Conservation (phyloP, 768 basidiomycete species). For the Collybiopsis confluens region DNA sequence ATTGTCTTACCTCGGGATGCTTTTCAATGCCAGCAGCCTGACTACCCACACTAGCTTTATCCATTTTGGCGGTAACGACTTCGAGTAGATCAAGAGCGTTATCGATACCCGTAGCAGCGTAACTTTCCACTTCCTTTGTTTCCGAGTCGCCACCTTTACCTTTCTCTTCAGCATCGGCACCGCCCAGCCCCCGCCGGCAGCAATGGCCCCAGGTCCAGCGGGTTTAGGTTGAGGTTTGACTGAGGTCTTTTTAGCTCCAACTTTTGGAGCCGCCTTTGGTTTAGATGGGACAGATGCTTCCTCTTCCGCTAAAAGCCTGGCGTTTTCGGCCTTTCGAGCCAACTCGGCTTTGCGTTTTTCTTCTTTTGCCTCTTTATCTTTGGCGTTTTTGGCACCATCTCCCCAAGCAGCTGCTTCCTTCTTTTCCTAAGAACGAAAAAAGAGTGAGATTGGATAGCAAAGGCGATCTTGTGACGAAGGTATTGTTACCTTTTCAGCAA, state of each 20-base stretch:
- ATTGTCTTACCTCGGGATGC: constrained; percentile 78
- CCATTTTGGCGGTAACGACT: constrained; percentile 86
- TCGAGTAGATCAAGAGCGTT: constrained; percentile 86
- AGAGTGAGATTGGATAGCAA: neutral
- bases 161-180: constrained; percentile 17
- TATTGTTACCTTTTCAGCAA: constrained; percentile 51
- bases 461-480: neutral
- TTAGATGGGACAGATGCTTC: constrained; percentile 60
- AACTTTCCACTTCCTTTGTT: constrained; percentile 54
- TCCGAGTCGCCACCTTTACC: constrained; percentile 26
- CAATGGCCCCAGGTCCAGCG: constrained; percentile 82
- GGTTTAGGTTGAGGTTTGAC: constrained; percentile 44
- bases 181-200: constrained; percentile 59
- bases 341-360: constrained; percentile 78
- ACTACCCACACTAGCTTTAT: constrained; percentile 86
- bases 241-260: constrained; percentile 42
- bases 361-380: constrained; percentile 72
- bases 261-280: constrained; percentile 61
- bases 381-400: constrained; percentile 54
- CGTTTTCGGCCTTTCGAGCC: constrained; percentile 83
- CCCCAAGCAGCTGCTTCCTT: constrained; percentile 69
- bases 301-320: constrained; percentile 83
- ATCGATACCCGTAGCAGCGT: constrained; percentile 83
- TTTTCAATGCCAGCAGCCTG: constrained; percentile 84
- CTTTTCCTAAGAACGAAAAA: constrained; percentile 48